These are phyloP conservation scores for Trametes meyenii DNA, from an alignment of 768 basidiomycete genomes.

Conservation along the genomic window DNA sequence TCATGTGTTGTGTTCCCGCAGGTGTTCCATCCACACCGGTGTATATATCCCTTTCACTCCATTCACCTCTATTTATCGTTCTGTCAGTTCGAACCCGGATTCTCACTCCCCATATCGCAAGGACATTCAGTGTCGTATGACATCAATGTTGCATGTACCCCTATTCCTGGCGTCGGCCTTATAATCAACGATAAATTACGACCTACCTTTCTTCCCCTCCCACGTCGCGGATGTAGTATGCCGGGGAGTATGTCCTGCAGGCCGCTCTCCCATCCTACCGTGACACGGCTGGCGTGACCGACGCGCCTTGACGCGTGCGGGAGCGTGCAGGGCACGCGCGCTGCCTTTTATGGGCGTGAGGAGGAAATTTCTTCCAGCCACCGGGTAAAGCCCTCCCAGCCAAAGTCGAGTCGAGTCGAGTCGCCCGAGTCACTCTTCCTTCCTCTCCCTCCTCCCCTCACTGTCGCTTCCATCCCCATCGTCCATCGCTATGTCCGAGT, in stretches of 20 bases:
- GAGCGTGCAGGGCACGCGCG: slow-evolving; percentile 2
- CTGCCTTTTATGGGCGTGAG: slow-evolving; percentile 12
- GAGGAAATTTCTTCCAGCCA: slow-evolving; percentile 13
- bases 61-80: slow-evolving; percentile 2
- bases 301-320: slow-evolving; percentile 8
- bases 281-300: slow-evolving; percentile 15
- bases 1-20: slow-evolving; percentile 3
- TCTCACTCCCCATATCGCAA: background rate
- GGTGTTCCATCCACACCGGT: background rate
- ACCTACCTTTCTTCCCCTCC: background rate
- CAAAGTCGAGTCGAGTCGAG: background rate
- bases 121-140: slow-evolving; percentile 13
- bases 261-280: background rate
- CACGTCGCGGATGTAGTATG: background rate
- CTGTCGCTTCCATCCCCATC: background rate
- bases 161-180: slow-evolving; percentile 4
- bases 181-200: slow-evolving; percentile 1
- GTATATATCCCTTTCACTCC: background rate
- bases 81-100: background rate
- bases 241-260: background rate
- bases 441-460: background rate
- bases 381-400: background rate
- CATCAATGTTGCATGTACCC: slow-evolving; percentile 9
- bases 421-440: slow-evolving; percentile 17
- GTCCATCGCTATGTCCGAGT: slow-evolving; percentile 35